Evolutionary conservation across 1,284 basidiomycete species (phyloP).

Genomic region (Entoloma clypeatum): DNA sequence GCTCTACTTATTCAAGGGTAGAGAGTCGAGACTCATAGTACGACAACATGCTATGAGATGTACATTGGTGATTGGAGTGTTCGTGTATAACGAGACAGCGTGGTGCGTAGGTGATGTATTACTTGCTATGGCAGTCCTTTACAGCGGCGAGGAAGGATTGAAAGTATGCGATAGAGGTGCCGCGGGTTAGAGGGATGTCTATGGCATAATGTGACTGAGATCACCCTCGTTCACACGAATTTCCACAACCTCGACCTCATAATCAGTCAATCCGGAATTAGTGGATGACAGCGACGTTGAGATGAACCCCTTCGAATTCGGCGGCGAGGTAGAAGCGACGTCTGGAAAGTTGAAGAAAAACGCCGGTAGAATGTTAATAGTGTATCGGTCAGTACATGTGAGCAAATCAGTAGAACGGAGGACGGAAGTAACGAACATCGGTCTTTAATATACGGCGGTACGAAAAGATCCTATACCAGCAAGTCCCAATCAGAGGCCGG

Average conservation of each 20-base stretch:
- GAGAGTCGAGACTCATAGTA: too few relatives aligned
- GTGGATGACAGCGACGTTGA: conserved; percentile 66
- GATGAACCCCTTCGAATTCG: conserved; percentile 59
- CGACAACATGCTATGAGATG: too few relatives aligned
- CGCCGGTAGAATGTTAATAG: conserved; percentile 12
- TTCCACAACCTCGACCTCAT: conserved; percentile 80
- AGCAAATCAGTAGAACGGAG: conserved; percentile 13
- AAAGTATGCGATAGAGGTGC: conserved; percentile 5
- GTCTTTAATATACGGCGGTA: conserved; percentile 83
- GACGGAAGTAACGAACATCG: conserved; percentile 57
- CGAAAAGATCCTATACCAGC: conserved; percentile 63
- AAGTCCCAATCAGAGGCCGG: conserved; percentile 11
- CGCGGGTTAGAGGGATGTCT: conserved; percentile 20
- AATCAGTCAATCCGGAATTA: conserved; percentile 62
- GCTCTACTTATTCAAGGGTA: too few relatives aligned
- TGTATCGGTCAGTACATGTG: conserved; percentile 17
- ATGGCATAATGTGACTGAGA: conserved; percentile 71
- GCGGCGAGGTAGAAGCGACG: conserved; percentile 76
- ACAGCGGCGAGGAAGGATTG: background rate
- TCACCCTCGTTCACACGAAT: conserved; percentile 76
- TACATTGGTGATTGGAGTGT: too few relatives aligned
- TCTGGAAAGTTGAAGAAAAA: conserved; percentile 39
- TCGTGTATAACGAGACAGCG: too few relatives aligned
- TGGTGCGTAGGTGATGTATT: too few relatives aligned
- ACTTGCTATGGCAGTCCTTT: background rate